Base-by-base conservation (phyloP, 305 asterid species). In the Withania somnifera region DNA sequence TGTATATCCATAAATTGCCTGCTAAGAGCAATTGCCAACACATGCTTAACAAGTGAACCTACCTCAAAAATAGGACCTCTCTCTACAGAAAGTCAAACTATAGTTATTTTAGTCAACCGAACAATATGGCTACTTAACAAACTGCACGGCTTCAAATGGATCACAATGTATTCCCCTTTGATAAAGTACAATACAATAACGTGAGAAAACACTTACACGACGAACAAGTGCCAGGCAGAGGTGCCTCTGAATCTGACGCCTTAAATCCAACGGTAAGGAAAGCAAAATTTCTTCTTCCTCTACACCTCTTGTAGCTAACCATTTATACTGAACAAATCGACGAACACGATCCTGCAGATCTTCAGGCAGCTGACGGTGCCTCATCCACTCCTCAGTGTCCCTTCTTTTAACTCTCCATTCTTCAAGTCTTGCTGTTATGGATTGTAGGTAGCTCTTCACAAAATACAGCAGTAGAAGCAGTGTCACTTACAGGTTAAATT, bases 331-430 rank as follows among this genome's bases (percentile, higher is more conserved):
- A 52, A 95, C 97, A 81, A 91, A 92, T 42, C 95, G 86, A 9
- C 97, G 91, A 52, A 93, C 94, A 17, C 93, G 97, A 24, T 92
- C 94, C 83, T 92, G 98, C 85, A 95, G 84, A 7, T 90, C 90
- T 2, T 85, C 92, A 28, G 98, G 98, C 2, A 95, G 86, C 84
- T 95, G 98, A 13, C 98, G 93, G 81, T 93, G 98, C 83, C 91
- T 87, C 98, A 95, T 93, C 98, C 98, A 95, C 82, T 95, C 98
- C 85, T 95, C 98, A 0, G 97, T 93, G 83, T 93, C 98, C 87
- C 98, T 86, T 83, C 95, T 85, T 80, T 85, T 92, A 40, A 91
- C 89, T 83, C 98, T 88, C 98, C 98, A 95, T 83, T 95, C 97
- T 89, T 95, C 98, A 2, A 95, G 95, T 83, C 98, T 91, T 73